phyloP scores from a whole-genome alignment of 805 yeast genomes.

The Starmerella kuoi region DNA sequence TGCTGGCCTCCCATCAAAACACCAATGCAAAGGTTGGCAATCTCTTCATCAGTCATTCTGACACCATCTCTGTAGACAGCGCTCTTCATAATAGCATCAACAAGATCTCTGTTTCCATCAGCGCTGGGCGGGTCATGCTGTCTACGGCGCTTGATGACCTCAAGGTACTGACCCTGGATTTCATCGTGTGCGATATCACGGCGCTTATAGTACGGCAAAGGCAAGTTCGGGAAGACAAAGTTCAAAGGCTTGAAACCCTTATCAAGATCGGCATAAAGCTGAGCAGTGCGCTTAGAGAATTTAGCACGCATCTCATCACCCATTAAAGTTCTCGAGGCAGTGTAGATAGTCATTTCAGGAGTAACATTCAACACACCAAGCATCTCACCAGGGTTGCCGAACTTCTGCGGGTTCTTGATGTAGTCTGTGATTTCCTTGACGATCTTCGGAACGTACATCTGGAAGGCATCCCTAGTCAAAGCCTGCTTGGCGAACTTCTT shows the following conservation, averaged over 20 bases:
- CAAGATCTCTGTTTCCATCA: constrained; percentile 76
- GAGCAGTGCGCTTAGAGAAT: constrained; percentile 73
- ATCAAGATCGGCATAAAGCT: constrained; percentile 79
- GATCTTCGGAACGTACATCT: constrained; percentile 76
- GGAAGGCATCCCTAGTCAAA: constrained; percentile 72
- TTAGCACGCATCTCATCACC: constrained; percentile 84
- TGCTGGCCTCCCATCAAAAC: constrained; percentile 99
- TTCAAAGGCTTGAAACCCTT: constrained; percentile 94
- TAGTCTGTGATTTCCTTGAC: constrained; percentile 62
- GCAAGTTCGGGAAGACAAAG: constrained; percentile 89
- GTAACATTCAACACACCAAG: constrained; percentile 60
- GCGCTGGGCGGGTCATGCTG: constrained; percentile 34
- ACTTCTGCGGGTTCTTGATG: constrained; percentile 34
- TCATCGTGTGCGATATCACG: constrained; percentile 82
- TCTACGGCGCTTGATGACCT: constrained; percentile 65
- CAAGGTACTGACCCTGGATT: constrained; percentile 70
- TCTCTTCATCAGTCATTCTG: constrained; percentile 87
- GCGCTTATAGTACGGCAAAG: constrained; percentile 68
- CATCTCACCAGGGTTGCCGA: constrained; percentile 26
- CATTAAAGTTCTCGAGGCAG: constrained; percentile 82
- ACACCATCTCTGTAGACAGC: constrained; percentile 89
- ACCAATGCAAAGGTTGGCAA: constrained; percentile 87
- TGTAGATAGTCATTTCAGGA: constrained; percentile 91
- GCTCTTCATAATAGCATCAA: constrained; percentile 71
- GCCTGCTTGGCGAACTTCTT: constrained; percentile 92